Percentiles rank a stretch among this genome's conserved stretches.
phyloP scores from a whole-genome alignment of 805 yeast species.

The Wickerhamomyces pijperi region DNA sequence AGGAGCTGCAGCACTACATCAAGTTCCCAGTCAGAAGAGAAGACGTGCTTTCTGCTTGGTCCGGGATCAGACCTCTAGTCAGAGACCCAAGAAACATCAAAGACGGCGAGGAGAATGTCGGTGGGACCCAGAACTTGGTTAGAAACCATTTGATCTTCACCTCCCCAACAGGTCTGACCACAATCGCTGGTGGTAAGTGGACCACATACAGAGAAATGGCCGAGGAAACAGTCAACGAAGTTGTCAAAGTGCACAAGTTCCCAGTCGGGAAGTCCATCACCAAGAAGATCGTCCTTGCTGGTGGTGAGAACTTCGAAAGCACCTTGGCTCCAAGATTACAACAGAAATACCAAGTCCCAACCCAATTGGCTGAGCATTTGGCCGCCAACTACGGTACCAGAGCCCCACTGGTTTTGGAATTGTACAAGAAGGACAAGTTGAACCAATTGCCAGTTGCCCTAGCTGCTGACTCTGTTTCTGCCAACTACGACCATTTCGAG shows the following conservation, averaged over 20 bases:
- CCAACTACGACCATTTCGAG: slow-evolving; percentile 41
- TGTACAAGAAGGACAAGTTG: slow-evolving; percentile 34
- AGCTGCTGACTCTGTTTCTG: slow-evolving; percentile 26
- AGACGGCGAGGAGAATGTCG: slow-evolving; percentile 20
- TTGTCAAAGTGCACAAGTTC: slow-evolving; percentile 39
- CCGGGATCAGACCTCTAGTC: slow-evolving; percentile 92
- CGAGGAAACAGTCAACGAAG: slow-evolving; percentile 76
- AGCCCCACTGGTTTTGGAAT: slow-evolving; percentile 65
- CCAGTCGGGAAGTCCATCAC: slow-evolving; percentile 30
- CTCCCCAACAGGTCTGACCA: slow-evolving; percentile 65
- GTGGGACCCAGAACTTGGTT: slow-evolving; percentile 73
- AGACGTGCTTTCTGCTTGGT: slow-evolving; percentile 92
- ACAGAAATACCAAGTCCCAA: slow-evolving; percentile 65
- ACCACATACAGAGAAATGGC: slow-evolving; percentile 98
- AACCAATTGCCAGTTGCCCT: slow-evolving; percentile 60
- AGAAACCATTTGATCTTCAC: slow-evolving; percentile 76
- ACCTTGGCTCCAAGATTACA: slow-evolving; percentile 69
- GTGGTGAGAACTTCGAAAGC: slow-evolving; percentile 72
- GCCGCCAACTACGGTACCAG: slow-evolving; percentile 84
- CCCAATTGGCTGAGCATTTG: slow-evolving; percentile 69
- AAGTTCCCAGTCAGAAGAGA: slow-evolving; percentile 81
- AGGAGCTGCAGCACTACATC: slow-evolving; percentile 81
- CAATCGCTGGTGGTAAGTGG: slow-evolving; percentile 97
- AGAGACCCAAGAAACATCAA: slow-evolving; percentile 54
- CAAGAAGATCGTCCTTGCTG: slow-evolving; percentile 45